Percentiles rank a stretch among this genome's conserved stretches.
Conservation (phyloP, 768 basidiomycete genomes). For the Gloeopeniophorella convolvens region DNA sequence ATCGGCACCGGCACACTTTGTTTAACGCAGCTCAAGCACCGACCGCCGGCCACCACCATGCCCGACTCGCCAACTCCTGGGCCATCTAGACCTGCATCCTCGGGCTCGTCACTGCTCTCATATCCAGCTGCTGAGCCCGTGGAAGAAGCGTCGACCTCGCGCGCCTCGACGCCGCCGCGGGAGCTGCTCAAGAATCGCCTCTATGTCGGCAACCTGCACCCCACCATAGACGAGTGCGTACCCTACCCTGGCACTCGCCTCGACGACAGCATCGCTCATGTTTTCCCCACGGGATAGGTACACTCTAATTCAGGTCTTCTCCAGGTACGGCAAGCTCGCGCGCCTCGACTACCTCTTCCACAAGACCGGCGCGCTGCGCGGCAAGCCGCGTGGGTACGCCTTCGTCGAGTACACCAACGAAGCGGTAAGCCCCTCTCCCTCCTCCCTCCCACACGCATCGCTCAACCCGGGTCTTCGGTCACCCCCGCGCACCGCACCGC, state of each 20-base stretch:
- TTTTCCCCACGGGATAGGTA: conserved; percentile 46
- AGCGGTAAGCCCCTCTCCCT: conserved; percentile 47
- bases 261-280: background rate
- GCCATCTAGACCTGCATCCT: background rate
- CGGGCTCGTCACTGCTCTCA: conserved; percentile 22
- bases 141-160: conserved; percentile 15
- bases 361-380: conserved; percentile 81
- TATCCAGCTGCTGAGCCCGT: conserved; percentile 22
- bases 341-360: conserved; percentile 95
- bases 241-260: background rate
- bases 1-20: too few relatives aligned
- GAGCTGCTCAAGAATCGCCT: conserved; percentile 60
- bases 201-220: conserved; percentile 86
- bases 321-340: conserved; percentile 87
- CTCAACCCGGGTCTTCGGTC: conserved; percentile 44
- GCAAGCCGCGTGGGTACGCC: conserved; percentile 93
- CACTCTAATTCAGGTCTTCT: conserved; percentile 81
- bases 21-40: too few relatives aligned
- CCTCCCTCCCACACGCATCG: conserved; percentile 21
- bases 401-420: conserved; percentile 81
- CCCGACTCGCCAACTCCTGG: too few relatives aligned
- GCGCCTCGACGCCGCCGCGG: conserved; percentile 21
- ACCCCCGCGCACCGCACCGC: conserved; percentile 15
- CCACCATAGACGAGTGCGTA: conserved; percentile 78
- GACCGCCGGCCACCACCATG: too few relatives aligned